Evolutionary conservation across 2,329 filamentous ascomycete genomes (phyloP), one percentile per base, ranked within the genome.

Genomic region (Tolypocladium cylindrosporum): DNA sequence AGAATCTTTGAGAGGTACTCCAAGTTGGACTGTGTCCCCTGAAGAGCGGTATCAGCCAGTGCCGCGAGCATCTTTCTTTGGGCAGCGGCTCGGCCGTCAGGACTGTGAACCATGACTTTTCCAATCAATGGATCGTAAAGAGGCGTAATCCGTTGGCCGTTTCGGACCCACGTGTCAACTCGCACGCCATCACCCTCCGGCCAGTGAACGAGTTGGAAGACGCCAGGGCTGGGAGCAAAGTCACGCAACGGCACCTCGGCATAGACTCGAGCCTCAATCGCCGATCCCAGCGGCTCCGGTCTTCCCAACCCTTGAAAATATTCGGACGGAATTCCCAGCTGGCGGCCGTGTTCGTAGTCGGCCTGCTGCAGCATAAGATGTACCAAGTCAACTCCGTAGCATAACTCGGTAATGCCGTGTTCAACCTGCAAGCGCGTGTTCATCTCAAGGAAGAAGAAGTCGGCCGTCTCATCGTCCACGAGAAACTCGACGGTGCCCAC

Each of bases 331-430:
- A 24, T 43, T 70, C 61, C 55, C 61, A 6, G 7, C 11, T 53
- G 13, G 16, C 27, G 34, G 37, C 24, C n/a, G 31, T 45, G 39
- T 11, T 27, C n/a, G 10, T 21, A 4, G n/a, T 71, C 68, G 0
- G 70, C 72, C 36, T 72, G 70, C 16, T 57, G 61, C 31, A 74
- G 61, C 73, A 75, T 75, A 24, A 74, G 58, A 14, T 84, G 77
- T 0, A 91, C 88, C 14, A 91, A 75, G 65, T 91, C 88, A 56
- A 89, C 80, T 0, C 82, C 84, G 10, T 86, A 89, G 19, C 89
- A 85, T 80, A 89, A 84, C 68, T 91, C 88, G 0, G 88, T 91
- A 8, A 91, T 85, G 0, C 88, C 87, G 63, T 91, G 89, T 67
- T 91, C 88, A 27, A 92, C 88, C 63, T 91, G 88, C 3, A 91